A percentile compares a stretch with the other conserved stretches of the same genome.
Conservation (phyloP, 1,284 basidiomycete species). For the Rhodotorula mucilaginosa region DNA sequence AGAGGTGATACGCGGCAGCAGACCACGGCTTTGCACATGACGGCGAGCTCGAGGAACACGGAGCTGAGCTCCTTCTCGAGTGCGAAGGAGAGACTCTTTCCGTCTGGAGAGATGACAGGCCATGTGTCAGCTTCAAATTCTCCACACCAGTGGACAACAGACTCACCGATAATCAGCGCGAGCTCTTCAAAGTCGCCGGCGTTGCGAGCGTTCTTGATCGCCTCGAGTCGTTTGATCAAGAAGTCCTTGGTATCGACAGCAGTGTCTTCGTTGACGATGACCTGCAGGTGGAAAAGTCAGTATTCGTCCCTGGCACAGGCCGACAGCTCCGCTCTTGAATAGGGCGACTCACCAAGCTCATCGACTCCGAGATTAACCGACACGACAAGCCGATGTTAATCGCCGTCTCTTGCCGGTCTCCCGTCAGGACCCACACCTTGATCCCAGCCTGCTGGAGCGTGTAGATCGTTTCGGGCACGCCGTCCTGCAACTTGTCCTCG, state of each 20-base stretch:
- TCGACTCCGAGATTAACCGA: slow-evolving; percentile 92
- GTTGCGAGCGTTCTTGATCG: slow-evolving; percentile 87
- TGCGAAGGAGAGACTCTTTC: slow-evolving; percentile 88
- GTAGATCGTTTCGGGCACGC: slow-evolving; percentile 97
- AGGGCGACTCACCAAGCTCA: slow-evolving; percentile 75
- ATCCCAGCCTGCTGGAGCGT: slow-evolving; percentile 97
- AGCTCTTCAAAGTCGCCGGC: slow-evolving; percentile 91
- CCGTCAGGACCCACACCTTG: slow-evolving; percentile 98
- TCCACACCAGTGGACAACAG: not conserved
- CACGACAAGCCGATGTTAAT: slow-evolving; percentile 99
- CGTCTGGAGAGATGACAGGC: slow-evolving; percentile 60
- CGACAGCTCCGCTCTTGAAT: not conserved
- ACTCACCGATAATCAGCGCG: slow-evolving; percentile 84
- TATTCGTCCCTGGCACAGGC: no score
- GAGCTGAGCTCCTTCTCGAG: slow-evolving; percentile 88
- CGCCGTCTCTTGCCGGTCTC: slow-evolving; percentile 97
- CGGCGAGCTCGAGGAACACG: slow-evolving; percentile 87
- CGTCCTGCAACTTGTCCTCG: slow-evolving; percentile 97
- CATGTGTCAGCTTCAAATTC: not conserved
- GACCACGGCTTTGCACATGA: slow-evolving; percentile 97
- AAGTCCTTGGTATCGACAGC: slow-evolving; percentile 80
- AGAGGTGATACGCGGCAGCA: slow-evolving; percentile 98
- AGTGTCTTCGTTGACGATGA: slow-evolving; percentile 90
- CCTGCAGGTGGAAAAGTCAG: slow-evolving; percentile 53
- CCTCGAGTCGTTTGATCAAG: slow-evolving; percentile 78